These are phyloP conservation scores for Pseudogymnoascus sp. DNA, from an alignment of 2,329 filamentous ascomycete genomes.

Conservation along the genomic window DNA sequence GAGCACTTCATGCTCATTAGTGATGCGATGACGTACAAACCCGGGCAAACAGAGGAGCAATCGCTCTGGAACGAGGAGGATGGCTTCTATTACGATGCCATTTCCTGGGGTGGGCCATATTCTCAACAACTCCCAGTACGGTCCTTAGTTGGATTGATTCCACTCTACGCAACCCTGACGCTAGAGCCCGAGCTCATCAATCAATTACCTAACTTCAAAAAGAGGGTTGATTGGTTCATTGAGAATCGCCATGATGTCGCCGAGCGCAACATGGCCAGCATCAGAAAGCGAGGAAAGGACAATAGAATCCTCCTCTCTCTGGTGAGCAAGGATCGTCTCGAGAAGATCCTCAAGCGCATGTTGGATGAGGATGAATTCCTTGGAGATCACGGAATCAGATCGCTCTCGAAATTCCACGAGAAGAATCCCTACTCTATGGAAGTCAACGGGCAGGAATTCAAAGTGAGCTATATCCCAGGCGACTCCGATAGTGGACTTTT, in stretches of 20 bases:
- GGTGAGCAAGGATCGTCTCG: slow-evolving; percentile 85
- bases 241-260: slow-evolving; percentile 78
- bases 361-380: slow-evolving; percentile 90
- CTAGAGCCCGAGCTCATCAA: slow-evolving; percentile 90
- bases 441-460: slow-evolving; percentile 83
- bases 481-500: slow-evolving; percentile 94
- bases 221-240: slow-evolving; percentile 88
- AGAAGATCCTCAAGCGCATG: slow-evolving; percentile 85
- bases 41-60: slow-evolving; percentile 60
- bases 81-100: slow-evolving; percentile 97
- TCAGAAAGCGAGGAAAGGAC: slow-evolving; percentile 81
- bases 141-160: slow-evolving; percentile 87
- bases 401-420: slow-evolving; percentile 84
- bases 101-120: slow-evolving; percentile 90
- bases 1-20: slow-evolving; percentile 98
- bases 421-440: slow-evolving; percentile 90
- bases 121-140: slow-evolving; percentile 86
- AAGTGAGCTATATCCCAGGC: slow-evolving; percentile 84
- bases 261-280: slow-evolving; percentile 89
- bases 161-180: slow-evolving; percentile 84
- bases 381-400: slow-evolving; percentile 81
- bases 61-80: slow-evolving; percentile 96
- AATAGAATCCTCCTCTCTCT: slow-evolving; percentile 80
- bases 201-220: slow-evolving; percentile 86
- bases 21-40: slow-evolving; percentile 87